Conservation (phyloP, 2,329 filamentous ascomycete species). For the Trichoderma aggressivum region DNA sequence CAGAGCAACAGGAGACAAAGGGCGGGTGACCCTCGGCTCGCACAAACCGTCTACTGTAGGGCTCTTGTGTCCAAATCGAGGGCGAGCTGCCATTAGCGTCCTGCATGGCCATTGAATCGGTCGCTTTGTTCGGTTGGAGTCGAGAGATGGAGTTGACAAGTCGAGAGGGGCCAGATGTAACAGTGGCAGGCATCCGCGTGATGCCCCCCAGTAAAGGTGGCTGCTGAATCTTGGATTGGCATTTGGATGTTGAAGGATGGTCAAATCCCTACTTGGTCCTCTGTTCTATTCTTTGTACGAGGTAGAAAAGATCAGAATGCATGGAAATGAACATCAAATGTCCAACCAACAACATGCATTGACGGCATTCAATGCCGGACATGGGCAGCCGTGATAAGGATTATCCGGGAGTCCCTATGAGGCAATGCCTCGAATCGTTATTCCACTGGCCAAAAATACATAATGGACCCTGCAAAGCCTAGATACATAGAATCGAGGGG, state of each 20-base stretch:
- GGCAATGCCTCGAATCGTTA: not conserved
- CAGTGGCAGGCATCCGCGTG: not conserved
- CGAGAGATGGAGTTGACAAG: not conserved
- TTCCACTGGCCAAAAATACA: not conserved
- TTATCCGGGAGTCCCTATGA: not conserved
- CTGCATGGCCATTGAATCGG: not conserved
- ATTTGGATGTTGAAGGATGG: not conserved
- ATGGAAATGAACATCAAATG: too few relatives aligned
- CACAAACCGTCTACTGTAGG: not conserved
- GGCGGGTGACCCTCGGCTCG: conserved; percentile 9
- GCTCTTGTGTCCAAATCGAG: not conserved
- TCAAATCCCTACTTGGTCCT: too few relatives aligned
- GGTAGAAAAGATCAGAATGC: too few relatives aligned
- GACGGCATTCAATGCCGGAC: not conserved
- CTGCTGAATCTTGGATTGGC: not conserved
- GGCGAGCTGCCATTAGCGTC: not conserved
- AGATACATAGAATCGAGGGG: not conserved
- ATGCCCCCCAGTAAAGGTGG: not conserved
- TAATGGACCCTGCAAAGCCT: not conserved
- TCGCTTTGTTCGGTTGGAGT: not conserved
- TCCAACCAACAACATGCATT: not conserved
- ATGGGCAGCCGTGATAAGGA: not conserved
- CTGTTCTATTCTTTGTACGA: not conserved
- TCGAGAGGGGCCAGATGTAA: not conserved
- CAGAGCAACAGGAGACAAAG: not conserved